Evolutionary conservation across 768 basidiomycete genomes (phyloP), one percentile per base, ranked within the genome.

Genomic region (Basidioascus undulatus): DNA sequence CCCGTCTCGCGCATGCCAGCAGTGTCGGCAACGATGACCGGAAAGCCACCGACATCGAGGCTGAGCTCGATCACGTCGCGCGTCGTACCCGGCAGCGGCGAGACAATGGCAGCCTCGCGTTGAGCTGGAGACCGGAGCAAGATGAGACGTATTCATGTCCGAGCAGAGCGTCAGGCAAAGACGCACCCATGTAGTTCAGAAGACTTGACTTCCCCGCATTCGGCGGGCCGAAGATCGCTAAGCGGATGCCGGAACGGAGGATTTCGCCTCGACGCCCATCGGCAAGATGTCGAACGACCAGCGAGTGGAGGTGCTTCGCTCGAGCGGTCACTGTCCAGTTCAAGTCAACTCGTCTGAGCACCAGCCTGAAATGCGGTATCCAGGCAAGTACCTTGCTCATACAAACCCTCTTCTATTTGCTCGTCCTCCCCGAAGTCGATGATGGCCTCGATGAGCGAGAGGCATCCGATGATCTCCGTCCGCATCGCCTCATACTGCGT

Each of bases 391-490:
- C 83, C 79, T 60, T 68, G 63, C 9, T 73, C 73, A 47, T 70
- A 72, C 16, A 82, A 71, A 8, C 67, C 73, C n/a, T 76, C 76
- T 51, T 86, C 82, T 31, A 87, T 68, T 27, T 81, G 78, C 51
- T 87, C 84, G 12, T 75, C 78, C 58, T 92, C 84, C 6, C 81
- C 81, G 56, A 87, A 92, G 55, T 89, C 84, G 40, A 92, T 86
- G 16, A 87, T 59, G 1, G 84, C 86, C 57, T 92, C 86, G 4
- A 82, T 63, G 46, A 72, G 66, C 10, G 84, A 72, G 18, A 83
- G 67, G 37, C 74, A 76, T 23, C 68, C 62, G 19, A 89, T 68
- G 15, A 81, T 72, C 11, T 70, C 65, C 6, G 57, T 56, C 40
- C 84, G 63, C 37, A 89, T 57, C 5, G 65, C 53, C 36, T 79